A percentile compares a stretch with the other conserved stretches of the same genome.
These are phyloP conservation scores for Amauroascus niger DNA, from an alignment of 2,329 filamentous ascomycete genomes.

Conservation along the genomic window DNA sequence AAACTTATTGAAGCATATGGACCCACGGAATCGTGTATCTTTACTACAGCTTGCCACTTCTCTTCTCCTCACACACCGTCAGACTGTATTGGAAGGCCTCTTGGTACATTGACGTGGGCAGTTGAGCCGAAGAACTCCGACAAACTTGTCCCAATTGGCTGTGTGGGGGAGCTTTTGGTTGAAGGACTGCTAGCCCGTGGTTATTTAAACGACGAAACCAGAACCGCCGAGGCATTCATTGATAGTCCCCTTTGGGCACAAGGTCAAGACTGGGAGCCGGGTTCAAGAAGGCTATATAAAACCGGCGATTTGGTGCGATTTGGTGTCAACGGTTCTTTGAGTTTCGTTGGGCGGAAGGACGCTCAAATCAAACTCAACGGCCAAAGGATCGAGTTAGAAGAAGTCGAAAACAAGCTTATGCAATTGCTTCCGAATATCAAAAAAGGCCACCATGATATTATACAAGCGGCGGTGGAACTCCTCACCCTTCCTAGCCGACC, in stretches of 20 bases:
- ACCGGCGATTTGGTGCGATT: constrained; percentile 21
- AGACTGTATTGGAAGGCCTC: constrained; percentile 14
- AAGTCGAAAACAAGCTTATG: constrained; percentile 19
- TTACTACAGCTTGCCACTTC: too few species aligned
- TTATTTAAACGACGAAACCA: constrained; percentile 25
- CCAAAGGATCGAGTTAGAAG: constrained; percentile 19
- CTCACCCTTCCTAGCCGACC: background rate
- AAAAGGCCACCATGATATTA: background rate
- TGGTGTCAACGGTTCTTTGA: constrained; percentile 16
- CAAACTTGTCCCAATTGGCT: constrained; percentile 16
- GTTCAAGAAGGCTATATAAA: constrained; percentile 13
- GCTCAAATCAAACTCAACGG: constrained; percentile 20
- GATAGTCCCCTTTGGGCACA: constrained; percentile 14
- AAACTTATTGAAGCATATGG: constrained; percentile 28
- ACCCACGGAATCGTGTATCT: constrained; percentile 3
- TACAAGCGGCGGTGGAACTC: background rate
- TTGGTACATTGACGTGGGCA: constrained; percentile 22
- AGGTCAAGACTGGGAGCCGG: background rate
- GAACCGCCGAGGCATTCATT: constrained; percentile 19
- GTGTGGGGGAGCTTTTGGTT: constrained; percentile 34
- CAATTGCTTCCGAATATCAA: constrained; percentile 19
- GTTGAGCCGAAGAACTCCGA: constrained; percentile 20
- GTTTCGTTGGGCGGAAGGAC: constrained; percentile 23
- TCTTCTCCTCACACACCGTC: background rate
- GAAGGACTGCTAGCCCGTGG: constrained; percentile 31